Evolutionary conservation across 257 asterid species (phyloP), one percentile per base, ranked within the genome.

Genomic region (Przewalskia tangutica): DNA sequence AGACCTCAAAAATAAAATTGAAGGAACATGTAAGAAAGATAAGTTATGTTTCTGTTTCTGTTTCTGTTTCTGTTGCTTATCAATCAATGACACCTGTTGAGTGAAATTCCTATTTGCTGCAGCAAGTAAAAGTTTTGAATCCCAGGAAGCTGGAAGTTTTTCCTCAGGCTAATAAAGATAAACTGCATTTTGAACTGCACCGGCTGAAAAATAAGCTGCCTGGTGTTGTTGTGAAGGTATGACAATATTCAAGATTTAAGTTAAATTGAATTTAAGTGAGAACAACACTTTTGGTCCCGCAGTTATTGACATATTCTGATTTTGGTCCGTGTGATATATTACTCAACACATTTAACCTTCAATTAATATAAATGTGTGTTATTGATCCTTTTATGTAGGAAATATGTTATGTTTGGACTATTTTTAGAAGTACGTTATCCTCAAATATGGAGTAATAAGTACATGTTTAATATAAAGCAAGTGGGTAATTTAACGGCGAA

Each of bases 201-300:
- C 85, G 70, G 55, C 88, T 92, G 40, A 91, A 91, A 88, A 87
- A 84, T 82, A 92, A 82, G 91, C 97, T 95, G 81, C 84, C 95
- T 51, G 86, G 81, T 65, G 93, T 95, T 67, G 95, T 93, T 81
- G 98, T 95, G 87, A 90, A 92, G 97, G 98, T 94, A 84, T 77
- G 82, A 27, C 46, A 62, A 50, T 59, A 14, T 16, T 75, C 60
- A 75, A 50, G 23, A 50, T 32, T 75, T 50, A 4, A 13, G 7
- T 50, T 51, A 23, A 27, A 75, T 27, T 75, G 7, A 23, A 50
- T 38, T 38, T 27, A 27, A 27, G 32, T 1, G 32, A 27, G 32
- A 27, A 27, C 32, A 27, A 27, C 32, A 27, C 32, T 27, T 27
- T 27, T 27, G 32, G 32, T 27, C 32, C 32, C 32, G 1, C 32